A percentile compares a stretch with the other conserved stretches of the same genome.
Evolutionary conservation across 1,139 yeast genomes (phyloP).

Genomic region (Oligophagozyma castellii): DNA sequence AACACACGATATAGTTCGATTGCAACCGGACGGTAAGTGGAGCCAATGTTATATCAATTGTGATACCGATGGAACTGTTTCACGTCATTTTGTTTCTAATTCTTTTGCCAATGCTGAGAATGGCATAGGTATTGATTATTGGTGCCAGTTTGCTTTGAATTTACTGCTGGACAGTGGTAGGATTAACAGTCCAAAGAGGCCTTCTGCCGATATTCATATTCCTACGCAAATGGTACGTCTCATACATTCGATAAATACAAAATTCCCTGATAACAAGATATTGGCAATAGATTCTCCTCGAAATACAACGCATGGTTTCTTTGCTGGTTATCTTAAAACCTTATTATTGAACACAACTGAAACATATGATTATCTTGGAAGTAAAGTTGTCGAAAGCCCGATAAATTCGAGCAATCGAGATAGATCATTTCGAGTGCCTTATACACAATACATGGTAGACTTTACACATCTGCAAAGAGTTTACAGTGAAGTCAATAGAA

Average conservation of each 20-base stretch:
- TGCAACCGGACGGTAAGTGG: constrained; percentile 5
- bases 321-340: constrained; percentile 5
- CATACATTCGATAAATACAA: constrained; percentile 10
- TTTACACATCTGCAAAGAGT: constrained; percentile 9
- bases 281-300: constrained; percentile 16
- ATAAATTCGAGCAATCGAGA: too few relatives aligned
- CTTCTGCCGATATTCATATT: constrained; percentile 9
- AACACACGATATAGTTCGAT: constrained; percentile 17
- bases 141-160: constrained; percentile 12
- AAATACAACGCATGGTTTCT: constrained; percentile 5
- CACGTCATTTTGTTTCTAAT: too few relatives aligned
- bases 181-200: too few relatives aligned
- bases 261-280: constrained; percentile 18
- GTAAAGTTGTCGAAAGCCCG: constrained; percentile 2
- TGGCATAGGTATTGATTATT: too few relatives aligned
- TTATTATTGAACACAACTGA: too few relatives aligned
- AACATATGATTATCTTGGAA: too few relatives aligned
- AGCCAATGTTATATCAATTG: constrained; percentile 9
- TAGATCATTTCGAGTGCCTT: too few relatives aligned
- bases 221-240: constrained; percentile 20
- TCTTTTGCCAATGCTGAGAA: too few relatives aligned
- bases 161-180: constrained; percentile 1
- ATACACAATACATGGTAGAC: constrained; percentile 1
- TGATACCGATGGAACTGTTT: too few relatives aligned
- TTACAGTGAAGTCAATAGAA: constrained; percentile 11